phyloP scores from a whole-genome alignment of 352 stramenopile genomes.

The Thraustochytrium sp. region DNA sequence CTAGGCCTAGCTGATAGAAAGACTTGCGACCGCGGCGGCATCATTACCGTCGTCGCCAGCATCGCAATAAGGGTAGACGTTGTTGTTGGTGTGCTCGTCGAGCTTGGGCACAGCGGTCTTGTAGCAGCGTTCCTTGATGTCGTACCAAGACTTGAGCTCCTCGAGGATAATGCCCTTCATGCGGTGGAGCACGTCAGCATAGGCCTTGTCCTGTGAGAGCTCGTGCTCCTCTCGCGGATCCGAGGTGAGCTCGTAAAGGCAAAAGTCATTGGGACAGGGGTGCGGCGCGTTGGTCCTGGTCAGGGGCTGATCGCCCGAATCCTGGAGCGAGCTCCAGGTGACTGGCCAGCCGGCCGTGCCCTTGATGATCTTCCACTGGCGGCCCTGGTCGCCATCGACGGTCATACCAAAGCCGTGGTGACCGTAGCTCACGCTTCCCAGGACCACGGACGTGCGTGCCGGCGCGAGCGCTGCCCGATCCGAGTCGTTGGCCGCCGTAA shows the following conservation, averaged over 20 bases:
- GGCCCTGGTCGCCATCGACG: neutral
- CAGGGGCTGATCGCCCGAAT: neutral
- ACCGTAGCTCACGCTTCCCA: neutral
- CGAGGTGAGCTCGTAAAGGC: neutral
- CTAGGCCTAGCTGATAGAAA: too few species aligned
- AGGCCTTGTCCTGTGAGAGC: neutral
- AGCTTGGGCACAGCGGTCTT: neutral
- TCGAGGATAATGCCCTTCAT: neutral
- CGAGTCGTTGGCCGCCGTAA: neutral
- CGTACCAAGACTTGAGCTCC: neutral
- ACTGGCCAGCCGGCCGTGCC: neutral
- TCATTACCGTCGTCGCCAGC: too few species aligned
- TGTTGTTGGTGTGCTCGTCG: neutral
- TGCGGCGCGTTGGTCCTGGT: neutral
- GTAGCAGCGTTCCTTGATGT: neutral
- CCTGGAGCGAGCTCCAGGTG: neutral
- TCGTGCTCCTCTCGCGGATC: neutral
- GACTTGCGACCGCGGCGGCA: too few species aligned
- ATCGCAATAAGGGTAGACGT: neutral
- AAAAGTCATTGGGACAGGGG: neutral
- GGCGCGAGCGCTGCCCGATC: neutral
- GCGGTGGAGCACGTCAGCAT: neutral
- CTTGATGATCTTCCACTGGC: neutral
- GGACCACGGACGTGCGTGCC: neutral
- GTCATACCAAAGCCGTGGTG: neutral